Conservation (phyloP, 345 rosid species). For the Eucalyptus marginata region DNA sequence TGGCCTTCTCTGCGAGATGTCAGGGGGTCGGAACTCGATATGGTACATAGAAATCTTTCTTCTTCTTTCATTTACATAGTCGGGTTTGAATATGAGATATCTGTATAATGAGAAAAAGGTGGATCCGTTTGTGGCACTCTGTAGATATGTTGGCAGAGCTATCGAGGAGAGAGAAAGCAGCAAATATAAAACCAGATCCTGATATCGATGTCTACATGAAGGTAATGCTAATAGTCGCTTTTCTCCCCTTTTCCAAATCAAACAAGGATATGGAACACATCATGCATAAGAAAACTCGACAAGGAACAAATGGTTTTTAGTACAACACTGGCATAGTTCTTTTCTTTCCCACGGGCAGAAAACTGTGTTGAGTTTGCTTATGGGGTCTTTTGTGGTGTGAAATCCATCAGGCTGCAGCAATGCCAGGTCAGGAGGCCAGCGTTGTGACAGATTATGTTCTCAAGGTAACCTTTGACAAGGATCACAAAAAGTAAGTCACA, state of each 20-base stretch:
- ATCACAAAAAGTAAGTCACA: not conserved
- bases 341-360: not conserved
- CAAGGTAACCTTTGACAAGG: slow-evolving; percentile 18
- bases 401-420: slow-evolving; percentile 29
- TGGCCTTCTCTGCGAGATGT: slow-evolving; percentile 63
- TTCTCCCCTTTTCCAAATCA: not conserved
- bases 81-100: not conserved
- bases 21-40: slow-evolving; percentile 65
- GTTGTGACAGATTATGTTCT: slow-evolving; percentile 42
- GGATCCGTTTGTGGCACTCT: not conserved
- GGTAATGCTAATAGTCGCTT: slow-evolving; percentile 15
- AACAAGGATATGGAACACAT: not conserved
- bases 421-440: slow-evolving; percentile 31
- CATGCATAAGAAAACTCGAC: not conserved
- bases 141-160: slow-evolving; percentile 69
- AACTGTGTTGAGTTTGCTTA: not conserved
- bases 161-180: slow-evolving; percentile 62
- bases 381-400: not conserved
- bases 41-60: slow-evolving; percentile 9
- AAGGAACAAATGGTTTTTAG: not conserved
- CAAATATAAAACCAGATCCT: slow-evolving; percentile 68
- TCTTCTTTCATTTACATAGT: not conserved
- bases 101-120: not conserved
- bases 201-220: slow-evolving; percentile 78
- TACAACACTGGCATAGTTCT: not conserved